Base-by-base conservation (phyloP, 1,139 yeast species). In the Magnusiomyces clavatus region DNA sequence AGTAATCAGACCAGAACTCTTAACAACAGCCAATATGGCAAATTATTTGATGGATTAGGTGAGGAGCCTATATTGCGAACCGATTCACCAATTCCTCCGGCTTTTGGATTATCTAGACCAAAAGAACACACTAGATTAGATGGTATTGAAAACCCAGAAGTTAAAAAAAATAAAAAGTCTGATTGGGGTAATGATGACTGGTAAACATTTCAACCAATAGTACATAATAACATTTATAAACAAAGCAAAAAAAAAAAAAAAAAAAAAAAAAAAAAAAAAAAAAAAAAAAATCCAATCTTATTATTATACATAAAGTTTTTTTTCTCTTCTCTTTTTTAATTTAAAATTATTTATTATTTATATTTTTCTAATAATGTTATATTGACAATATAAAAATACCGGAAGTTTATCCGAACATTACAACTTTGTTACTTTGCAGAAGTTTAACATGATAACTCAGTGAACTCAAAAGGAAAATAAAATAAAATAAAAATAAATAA, bases 71-170 rank as follows among this genome's bases (percentile, higher is more conserved):
- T 56, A 24, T 24, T 24, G 31, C 4, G 31, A 24, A 24, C 31
- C 4, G 72, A 59, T 24, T 50, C 57, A 13, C 51, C 51, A 24
- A 61, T 80, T 19, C 79, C 76, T 54, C 82, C 84, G 13, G 94
- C 92, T 0, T 85, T 86, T 71, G 95, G 94, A 2, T 65, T 82
- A 58, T 61, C 70, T 40, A 80, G 72, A 64, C 90, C 92, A n/a
- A 68, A 70, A 50, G 75, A 78, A 60, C 77, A 74, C 64, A 79
- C 86, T 29, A 74, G 73, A 56, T 71, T 83, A 55, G 75, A 77
- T 45, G 81, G 89, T 37, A 62, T 80, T 53, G 71, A 75, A 14
- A 53, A 51, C 46, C 54, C 52, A n/a, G 34, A 45, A 17, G 42
- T 20, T 46, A 55, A 38, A 53, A 58, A 47, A 66, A 63, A 57